phyloP scores from a whole-genome alignment of 2,329 filamentous ascomycete genomes.

The Aspergillus pseudoviridinutans region DNA sequence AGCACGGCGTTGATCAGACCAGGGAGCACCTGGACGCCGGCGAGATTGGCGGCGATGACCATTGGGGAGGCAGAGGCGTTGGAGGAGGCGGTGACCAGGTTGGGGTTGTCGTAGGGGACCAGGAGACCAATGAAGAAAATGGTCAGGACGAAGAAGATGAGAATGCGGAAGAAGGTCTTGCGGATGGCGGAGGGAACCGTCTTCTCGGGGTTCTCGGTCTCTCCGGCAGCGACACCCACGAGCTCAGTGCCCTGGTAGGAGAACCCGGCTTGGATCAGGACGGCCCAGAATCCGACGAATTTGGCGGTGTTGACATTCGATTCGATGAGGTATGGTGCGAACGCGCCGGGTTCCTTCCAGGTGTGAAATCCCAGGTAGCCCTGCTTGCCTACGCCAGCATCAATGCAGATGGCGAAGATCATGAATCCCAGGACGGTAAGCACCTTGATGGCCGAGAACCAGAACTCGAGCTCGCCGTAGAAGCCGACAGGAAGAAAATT shows the following conservation, averaged over 20 bases:
- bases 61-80: slow-evolving; percentile 37
- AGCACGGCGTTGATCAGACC: slow-evolving; percentile 41
- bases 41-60: slow-evolving; percentile 41
- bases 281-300: slow-evolving; percentile 60
- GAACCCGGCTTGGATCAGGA: slow-evolving; percentile 44
- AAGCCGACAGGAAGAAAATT: slow-evolving; percentile 66
- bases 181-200: slow-evolving; percentile 69
- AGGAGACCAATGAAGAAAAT: slow-evolving; percentile 67
- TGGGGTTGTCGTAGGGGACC: slow-evolving; percentile 58
- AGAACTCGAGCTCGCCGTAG: slow-evolving; percentile 77
- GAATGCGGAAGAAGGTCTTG: slow-evolving; percentile 71
- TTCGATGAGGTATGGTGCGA: slow-evolving; percentile 49
- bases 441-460: slow-evolving; percentile 73
- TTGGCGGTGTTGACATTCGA: slow-evolving; percentile 40
- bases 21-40: slow-evolving; percentile 37
- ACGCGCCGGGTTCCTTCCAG: slow-evolving; percentile 66
- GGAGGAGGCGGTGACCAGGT: slow-evolving; percentile 45
- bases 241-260: slow-evolving; percentile 62
- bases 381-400: slow-evolving; percentile 66
- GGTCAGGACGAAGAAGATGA: slow-evolving; percentile 51
- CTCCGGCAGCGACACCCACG: slow-evolving; percentile 73
- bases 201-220: slow-evolving; percentile 68
- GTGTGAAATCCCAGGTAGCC: slow-evolving; percentile 72
- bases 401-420: slow-evolving; percentile 72
- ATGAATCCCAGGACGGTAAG: slow-evolving; percentile 70